Base-by-base conservation (phyloP, 2,329 filamentous ascomycete species). In the Lecanosticta acicola region DNA sequence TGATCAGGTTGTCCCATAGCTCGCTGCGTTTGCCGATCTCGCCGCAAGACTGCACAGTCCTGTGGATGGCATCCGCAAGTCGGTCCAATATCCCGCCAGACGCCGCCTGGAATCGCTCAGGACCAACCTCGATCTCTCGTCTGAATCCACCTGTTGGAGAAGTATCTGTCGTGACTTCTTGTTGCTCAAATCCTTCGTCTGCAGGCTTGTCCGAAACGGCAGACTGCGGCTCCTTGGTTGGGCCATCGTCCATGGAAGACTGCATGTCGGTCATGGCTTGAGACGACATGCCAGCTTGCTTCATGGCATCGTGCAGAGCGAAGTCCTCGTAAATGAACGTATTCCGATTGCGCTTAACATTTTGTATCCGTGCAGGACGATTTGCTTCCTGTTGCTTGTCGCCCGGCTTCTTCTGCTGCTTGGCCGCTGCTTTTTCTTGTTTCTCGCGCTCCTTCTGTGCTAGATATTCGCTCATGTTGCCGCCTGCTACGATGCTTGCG, bases 1-100 rank as follows among this genome's bases (percentile, higher is more conserved):
- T 85, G 56, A 95, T 84, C 42, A 98, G 69, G 50, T 85, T 87
- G 59, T 97, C 91, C 93, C 93, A 98, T 53, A 94, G 84, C 29
- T 85, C 78, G 29, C 86, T 83, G 36, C 93, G 82, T 73, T 89
- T 90, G 59, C 85, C 84, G 55, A 88, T 81, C 52, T 95, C 89
- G 37, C 87, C 83, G 18, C 95, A 87, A 29, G 82, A 80, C 57
- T 90, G 83, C 42, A 97, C 81, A 1, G 87, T 83, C 47, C 84
- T 81, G 67, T 95, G 89, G 54, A 97, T 84, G 32, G 87, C 81
- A 44, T 84, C 83, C 18, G 87, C 87, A 52, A 98, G 87, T 45
- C 81, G 81, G 62, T 95, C 87, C 35, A 97, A 78, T 45, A 94
- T 81, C 2, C 75, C 77, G 43, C 84, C 82, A 8, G 72, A 75